phyloP scores from a whole-genome alignment of 495 filamentous ascomycete species.

The Trichoderma orchidacearum region DNA sequence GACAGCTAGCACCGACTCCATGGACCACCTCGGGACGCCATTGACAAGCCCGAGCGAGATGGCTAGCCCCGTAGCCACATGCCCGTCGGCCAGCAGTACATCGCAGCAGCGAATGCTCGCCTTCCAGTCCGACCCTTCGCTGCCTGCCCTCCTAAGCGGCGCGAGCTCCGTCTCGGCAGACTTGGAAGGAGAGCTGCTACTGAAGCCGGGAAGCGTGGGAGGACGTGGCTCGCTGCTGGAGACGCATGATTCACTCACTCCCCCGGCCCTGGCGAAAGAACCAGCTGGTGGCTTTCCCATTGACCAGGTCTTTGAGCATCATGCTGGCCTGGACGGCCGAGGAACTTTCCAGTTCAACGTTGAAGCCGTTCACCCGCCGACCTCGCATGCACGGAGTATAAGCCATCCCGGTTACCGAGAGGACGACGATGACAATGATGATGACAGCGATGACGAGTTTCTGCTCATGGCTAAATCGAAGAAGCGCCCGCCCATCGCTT shows the following conservation, averaged over 20 bases:
- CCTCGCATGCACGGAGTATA: background rate
- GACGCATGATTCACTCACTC: slow-evolving; percentile 39
- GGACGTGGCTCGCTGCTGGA: slow-evolving; percentile 21
- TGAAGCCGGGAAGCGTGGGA: slow-evolving; percentile 29
- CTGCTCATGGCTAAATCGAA: slow-evolving; percentile 28
- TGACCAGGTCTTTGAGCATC: slow-evolving; percentile 15
- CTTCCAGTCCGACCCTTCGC: slow-evolving; percentile 59
- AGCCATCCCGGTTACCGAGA: slow-evolving; percentile 10
- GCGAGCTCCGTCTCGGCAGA: slow-evolving; percentile 65
- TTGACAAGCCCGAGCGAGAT: slow-evolving; percentile 36
- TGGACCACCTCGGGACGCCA: slow-evolving; percentile 22
- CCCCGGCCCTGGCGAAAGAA: slow-evolving; percentile 32
- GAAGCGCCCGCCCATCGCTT: slow-evolving; percentile 17
- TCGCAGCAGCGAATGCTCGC: slow-evolving; percentile 46
- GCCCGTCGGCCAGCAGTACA: slow-evolving; percentile 38
- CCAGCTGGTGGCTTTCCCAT: slow-evolving; percentile 25
- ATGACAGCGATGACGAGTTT: slow-evolving; percentile 40
- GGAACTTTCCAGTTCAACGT: slow-evolving; percentile 10
- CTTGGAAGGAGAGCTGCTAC: slow-evolving; percentile 38
- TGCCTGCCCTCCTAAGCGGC: slow-evolving; percentile 64
- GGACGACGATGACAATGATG: slow-evolving; percentile 41
- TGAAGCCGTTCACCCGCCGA: slow-evolving; percentile 1
- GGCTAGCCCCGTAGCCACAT: slow-evolving; percentile 41
- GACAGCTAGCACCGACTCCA: slow-evolving; percentile 20
- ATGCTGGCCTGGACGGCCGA: slow-evolving; percentile 12